Percentiles rank a stretch among this genome's conserved stretches.
These are phyloP conservation scores for Rhipidocladum racemiflorum DNA, from an alignment of 176 grass and related monocot species.

Conservation along the genomic window DNA sequence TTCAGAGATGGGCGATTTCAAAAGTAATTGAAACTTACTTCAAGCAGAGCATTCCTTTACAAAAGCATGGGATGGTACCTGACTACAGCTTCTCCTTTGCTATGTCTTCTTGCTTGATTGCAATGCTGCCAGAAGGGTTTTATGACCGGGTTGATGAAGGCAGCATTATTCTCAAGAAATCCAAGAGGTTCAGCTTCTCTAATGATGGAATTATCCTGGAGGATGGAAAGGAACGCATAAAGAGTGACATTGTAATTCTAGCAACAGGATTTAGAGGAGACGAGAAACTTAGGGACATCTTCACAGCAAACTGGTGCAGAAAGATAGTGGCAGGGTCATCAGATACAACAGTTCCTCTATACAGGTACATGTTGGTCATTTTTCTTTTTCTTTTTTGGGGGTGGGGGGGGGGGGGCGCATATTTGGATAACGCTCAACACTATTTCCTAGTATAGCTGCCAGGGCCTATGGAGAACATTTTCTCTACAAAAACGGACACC, in stretches of 20 bases:
- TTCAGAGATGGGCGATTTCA: too few species aligned
- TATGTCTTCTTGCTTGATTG: too few species aligned
- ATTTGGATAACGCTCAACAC: conserved; percentile 2
- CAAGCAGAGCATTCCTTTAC: too few species aligned
- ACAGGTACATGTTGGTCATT: conserved; percentile 44
- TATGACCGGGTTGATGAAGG: too few species aligned
- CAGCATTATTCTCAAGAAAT: conserved; percentile 76
- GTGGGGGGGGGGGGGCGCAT: too few species aligned
- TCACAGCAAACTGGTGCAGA: conserved; percentile 59
- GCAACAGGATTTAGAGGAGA: conserved; percentile 89
- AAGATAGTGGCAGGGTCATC: conserved; percentile 62
- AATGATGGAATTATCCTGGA: conserved; percentile 57
- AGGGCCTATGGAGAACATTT: not conserved
- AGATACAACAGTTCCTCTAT: conserved; percentile 54
- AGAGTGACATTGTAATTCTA: conserved; percentile 70
- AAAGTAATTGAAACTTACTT: too few species aligned
- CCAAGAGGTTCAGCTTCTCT: conserved; percentile 66
- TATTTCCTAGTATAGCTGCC: not conserved
- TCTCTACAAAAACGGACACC: not conserved
- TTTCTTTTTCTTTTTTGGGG: not conserved
- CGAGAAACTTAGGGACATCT: conserved; percentile 82
- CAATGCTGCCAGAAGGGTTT: too few species aligned
- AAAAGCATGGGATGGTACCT: too few species aligned
- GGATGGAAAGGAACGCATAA: conserved; percentile 46
- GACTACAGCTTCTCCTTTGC: too few species aligned